Base-by-base conservation (phyloP, 441 rosid genomes). In the Bruguiera hainesii region DNA sequence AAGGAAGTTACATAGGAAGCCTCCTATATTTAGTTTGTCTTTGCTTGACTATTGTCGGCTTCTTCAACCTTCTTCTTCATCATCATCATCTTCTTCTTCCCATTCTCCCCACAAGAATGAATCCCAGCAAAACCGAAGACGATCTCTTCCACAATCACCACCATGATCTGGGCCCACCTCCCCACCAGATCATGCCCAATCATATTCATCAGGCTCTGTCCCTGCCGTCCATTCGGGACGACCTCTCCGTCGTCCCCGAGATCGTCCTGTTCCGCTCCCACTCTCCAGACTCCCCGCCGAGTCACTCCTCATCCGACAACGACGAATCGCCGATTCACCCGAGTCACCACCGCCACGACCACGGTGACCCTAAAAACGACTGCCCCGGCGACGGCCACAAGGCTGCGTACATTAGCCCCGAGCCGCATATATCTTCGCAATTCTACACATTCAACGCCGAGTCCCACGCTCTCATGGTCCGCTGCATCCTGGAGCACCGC, bases 361-460 rank as follows among this genome's bases (percentile, higher is more conserved):
- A 56, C 59, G 55, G 70, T 53, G 28, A 53, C 57, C 57, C 57
- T 13, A 23, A 53, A 53, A n/a, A 23, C 58, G 23, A 23, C 23
- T 29, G 16, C 52, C 55, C 50, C 50, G 7, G 21, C 64, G 62
- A 53, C 48, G 29, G 37, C 21, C 67, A 15, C 53, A 25, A 75
- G 56, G 66, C 74, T 23, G 69, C 80, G 58, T 79, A 60, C 75
- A 79, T 94, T 73, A 83, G 77, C 78, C 98, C 94, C 1, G 97
- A 94, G 42, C 89, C 96, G 4, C 90, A 89, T 65, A 84, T 94
- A 50, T 94, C 99, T 28, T 70, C 97, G n/a, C 99, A 94, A 76
- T 95, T 95, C 85, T 94, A 94, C 84, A 94, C 97, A 42, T 95
- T 95, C 85, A 95, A 91, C 80, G 83, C 94, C 30, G 89, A 88